Evolutionary conservation across 352 stramenopile species (phyloP).

Genomic region (Globisporangium spinosum): DNA sequence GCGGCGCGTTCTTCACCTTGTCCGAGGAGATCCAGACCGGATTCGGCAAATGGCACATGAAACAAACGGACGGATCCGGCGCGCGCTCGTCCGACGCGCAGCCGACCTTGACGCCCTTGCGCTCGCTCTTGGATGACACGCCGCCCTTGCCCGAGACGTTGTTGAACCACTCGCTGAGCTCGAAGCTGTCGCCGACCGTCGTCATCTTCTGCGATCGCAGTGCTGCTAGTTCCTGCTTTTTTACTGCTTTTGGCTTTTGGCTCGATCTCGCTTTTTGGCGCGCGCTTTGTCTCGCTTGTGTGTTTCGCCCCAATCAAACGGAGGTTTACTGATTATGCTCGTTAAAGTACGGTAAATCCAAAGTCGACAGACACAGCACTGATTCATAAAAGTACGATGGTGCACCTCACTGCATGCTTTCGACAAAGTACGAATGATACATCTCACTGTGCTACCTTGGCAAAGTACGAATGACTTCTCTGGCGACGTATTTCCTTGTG

Average conservation of each 20-base stretch:
- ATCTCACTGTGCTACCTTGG: not conserved
- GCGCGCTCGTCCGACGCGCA: not conserved
- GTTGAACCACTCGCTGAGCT: slow-evolving; percentile 86
- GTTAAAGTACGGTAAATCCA: slow-evolving; percentile 4
- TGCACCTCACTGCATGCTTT: not conserved
- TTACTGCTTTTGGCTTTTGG: not conserved
- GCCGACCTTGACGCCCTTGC: slow-evolving; percentile 38
- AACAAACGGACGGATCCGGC: slow-evolving; percentile 35
- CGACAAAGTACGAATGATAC: not conserved
- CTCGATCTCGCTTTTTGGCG: slow-evolving; percentile 19
- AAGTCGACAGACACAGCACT: not conserved
- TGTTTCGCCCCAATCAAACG: slow-evolving; percentile 21
- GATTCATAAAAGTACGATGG: slow-evolving; percentile 27
- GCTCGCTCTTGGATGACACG: slow-evolving; percentile 24
- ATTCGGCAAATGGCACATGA: slow-evolving; percentile 54
- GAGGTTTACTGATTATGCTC: not conserved
- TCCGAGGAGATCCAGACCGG: slow-evolving; percentile 68
- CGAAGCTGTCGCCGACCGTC: slow-evolving; percentile 54
- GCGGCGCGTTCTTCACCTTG: slow-evolving; percentile 43
- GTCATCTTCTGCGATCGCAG: slow-evolving; percentile 19
- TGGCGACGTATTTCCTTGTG: not conserved
- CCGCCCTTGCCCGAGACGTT: slow-evolving; percentile 19
- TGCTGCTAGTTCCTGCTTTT: not conserved
- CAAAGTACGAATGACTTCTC: not conserved
- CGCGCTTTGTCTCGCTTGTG: slow-evolving; percentile 5